A percentile compares a stretch with the other conserved stretches of the same genome.
phyloP scores from a whole-genome alignment of 2,329 filamentous ascomycete species.

The Diaporthe sp. region DNA sequence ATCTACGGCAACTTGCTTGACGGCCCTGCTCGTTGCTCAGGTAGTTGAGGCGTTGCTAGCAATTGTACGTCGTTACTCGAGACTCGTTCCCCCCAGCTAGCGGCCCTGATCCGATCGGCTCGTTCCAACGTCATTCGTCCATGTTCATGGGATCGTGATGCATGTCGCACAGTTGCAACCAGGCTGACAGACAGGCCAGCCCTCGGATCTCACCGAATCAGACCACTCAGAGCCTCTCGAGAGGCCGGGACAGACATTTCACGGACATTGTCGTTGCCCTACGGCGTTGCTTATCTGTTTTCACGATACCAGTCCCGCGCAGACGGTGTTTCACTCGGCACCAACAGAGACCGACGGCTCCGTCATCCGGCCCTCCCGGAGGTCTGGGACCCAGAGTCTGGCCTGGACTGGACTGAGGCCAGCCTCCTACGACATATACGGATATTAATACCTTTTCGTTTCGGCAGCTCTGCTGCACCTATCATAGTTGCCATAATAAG shows the following conservation, averaged over 20 bases:
- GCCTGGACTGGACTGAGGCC: slow-evolving; percentile 19
- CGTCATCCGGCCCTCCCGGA: slow-evolving; percentile 33
- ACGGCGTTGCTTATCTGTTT: not conserved
- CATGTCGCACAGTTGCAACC: slow-evolving; percentile 9
- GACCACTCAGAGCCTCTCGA: not conserved
- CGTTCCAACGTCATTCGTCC: not conserved
- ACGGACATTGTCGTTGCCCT: not conserved
- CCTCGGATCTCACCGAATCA: slow-evolving; percentile 10
- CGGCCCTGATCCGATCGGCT: not conserved
- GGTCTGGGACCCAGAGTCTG: slow-evolving; percentile 28
- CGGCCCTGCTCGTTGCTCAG: not conserved
- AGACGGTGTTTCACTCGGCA: slow-evolving; percentile 28
- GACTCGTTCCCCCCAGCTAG: not conserved
- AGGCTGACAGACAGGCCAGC: slow-evolving; percentile 30
- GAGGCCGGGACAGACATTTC: not conserved
- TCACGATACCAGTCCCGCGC: slow-evolving; percentile 1
- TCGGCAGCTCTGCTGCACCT: not conserved
- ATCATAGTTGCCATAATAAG: slow-evolving; percentile 12
- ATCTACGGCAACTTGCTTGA: not conserved
- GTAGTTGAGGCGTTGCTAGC: not conserved
- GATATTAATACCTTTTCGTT: slow-evolving; percentile 26
- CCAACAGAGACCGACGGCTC: slow-evolving; percentile 20
- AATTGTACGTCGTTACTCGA: slow-evolving; percentile 11
- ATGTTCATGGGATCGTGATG: slow-evolving; percentile 6
- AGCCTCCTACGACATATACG: slow-evolving; percentile 24